phyloP scores from a whole-genome alignment of 768 basidiomycete genomes.

The Russula sp. region DNA sequence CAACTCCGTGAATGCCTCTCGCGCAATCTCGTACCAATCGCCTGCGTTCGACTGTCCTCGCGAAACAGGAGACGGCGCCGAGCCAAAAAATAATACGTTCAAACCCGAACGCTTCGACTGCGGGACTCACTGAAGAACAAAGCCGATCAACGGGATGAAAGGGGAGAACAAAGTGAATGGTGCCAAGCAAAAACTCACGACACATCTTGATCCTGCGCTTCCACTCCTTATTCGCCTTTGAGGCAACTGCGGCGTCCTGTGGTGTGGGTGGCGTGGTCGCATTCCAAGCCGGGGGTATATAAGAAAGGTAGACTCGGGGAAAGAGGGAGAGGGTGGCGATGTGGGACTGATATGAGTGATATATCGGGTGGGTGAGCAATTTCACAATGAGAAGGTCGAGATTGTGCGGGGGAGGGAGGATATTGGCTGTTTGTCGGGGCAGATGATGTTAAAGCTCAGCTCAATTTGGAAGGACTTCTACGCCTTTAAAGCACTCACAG shows the following conservation, averaged over 20 bases:
- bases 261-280: constrained; percentile 52
- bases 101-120: constrained; percentile 81
- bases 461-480: no score
- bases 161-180: constrained; percentile 10
- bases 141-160: constrained; percentile 15
- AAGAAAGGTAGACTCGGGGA: constrained; percentile 68
- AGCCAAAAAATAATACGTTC: constrained; percentile 81
- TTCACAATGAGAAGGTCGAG: constrained; percentile 70
- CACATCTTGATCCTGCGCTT: constrained; percentile 78
- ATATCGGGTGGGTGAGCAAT: constrained; percentile 74
- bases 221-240: constrained; percentile 56
- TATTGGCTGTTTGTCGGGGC: constrained; percentile 55
- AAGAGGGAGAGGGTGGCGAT: constrained; percentile 69
- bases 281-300: constrained; percentile 76
- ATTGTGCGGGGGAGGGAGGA: constrained; percentile 79
- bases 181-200: constrained; percentile 51
- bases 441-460: no score
- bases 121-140: constrained; percentile 60
- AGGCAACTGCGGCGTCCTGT: constrained; percentile 38
- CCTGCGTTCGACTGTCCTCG: constrained; percentile 51
- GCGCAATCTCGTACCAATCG: constrained; percentile 82
- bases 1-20: constrained; percentile 73
- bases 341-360: constrained; percentile 67
- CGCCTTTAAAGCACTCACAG: constrained; percentile 44
- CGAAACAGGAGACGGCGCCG: constrained; percentile 58